Evolutionary conservation across 2,329 filamentous ascomycete genomes (phyloP), one percentile per base, ranked within the genome.

Genomic region (Sarocladium kiliense): DNA sequence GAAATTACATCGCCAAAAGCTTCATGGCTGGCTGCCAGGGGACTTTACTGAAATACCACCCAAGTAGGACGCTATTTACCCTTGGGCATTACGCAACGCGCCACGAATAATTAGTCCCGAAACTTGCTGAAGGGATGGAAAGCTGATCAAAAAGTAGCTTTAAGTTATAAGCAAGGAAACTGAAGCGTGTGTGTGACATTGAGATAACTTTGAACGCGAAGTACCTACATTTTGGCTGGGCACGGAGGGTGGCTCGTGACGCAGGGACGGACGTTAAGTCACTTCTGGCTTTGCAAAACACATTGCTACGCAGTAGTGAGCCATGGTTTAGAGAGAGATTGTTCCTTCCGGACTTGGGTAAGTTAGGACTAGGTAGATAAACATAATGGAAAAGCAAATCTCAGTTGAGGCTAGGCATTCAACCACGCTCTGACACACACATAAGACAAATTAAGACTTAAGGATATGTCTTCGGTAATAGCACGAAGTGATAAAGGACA

Each of bases 211-310:
- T 54, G 37, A 42, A 54, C 7, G 5, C 23, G 44, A 54, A 54
- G 53, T 54, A 54, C 53, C 36, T 54, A 36, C 4, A 54, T 54
- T 54, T 54, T 54, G 36, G 53, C 53, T 54, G 21, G 53, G 34
- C 53, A 54, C 53, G 53, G 34, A 54, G 53, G 34, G 53, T 54
- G 36, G 53, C 53, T 54, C 37, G 53, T 25, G 53, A 54, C 37
- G 23, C 37, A 42, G 53, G 53, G 53, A 54, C 21, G 23, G 53
- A 54, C 27, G 53, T 54, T 54, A 54, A n/a, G n/a, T n/a, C n/a
- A n/a, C n/a, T n/a, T n/a, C n/a, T n/a, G n/a, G n/a, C n/a, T n/a
- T n/a, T n/a, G n/a, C n/a, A n/a, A n/a, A n/a, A n/a, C n/a, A n/a
- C n/a, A n/a, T n/a, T n/a, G n/a, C n/a, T n/a, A n/a, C n/a, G n/a